phyloP scores from a whole-genome alignment of 768 basidiomycete species.

The Asterophora lycoperdoides region DNA sequence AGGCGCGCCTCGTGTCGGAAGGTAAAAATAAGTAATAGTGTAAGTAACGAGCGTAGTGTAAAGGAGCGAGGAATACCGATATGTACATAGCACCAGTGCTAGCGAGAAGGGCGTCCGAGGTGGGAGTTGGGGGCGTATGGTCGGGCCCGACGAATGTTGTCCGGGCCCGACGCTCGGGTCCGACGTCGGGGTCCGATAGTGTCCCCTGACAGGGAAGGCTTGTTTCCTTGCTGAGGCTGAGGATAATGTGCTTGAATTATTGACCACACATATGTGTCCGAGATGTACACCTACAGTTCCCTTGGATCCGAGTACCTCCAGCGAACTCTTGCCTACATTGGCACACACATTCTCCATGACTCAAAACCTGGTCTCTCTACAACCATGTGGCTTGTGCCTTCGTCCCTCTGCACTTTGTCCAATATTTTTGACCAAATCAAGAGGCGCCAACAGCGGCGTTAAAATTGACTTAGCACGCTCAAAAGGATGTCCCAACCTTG shows the following conservation, averaged over 20 bases:
- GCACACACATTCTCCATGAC: constrained; percentile 19
- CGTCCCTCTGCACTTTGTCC: constrained; percentile 13
- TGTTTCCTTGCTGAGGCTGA: constrained; percentile 4
- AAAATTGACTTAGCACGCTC: constrained; percentile 5
- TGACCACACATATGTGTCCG: constrained; percentile 1
- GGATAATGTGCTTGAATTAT: neutral
- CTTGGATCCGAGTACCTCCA: constrained; percentile 6
- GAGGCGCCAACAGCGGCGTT: constrained; percentile 6
- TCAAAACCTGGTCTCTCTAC: neutral
- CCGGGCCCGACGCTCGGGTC: no score
- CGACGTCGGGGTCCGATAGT: no score
- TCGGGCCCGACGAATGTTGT: no score
- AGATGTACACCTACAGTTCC: constrained; percentile 8
- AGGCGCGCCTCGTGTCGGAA: no score
- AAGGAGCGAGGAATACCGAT: no score
- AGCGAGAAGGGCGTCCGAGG: no score
- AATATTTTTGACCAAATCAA: constrained; percentile 13
- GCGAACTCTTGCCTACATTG: constrained; percentile 18
- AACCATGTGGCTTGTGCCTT: constrained; percentile 22
- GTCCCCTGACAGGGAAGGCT: neutral
- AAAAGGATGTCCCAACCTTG: constrained; percentile 10
- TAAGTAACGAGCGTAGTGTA: no score
- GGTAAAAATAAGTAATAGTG: no score
- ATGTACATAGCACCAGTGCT: no score
- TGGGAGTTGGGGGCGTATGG: no score